Base-by-base conservation (phyloP, 2,329 filamentous ascomycete genomes). In the Dendryphion nanum region DNA sequence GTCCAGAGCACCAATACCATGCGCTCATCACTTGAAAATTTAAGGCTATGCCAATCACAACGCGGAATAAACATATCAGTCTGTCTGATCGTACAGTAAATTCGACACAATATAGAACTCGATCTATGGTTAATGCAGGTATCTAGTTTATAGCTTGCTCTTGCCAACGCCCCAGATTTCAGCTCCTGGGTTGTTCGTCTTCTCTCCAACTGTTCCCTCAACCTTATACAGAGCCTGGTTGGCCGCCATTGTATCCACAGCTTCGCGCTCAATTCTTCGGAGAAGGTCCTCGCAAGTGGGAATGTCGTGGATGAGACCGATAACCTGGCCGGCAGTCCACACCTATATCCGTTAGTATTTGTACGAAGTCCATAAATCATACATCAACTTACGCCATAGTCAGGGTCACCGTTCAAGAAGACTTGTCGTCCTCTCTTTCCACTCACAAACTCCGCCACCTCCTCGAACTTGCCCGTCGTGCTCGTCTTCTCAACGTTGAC, bases 261-360 rank as follows among this genome's bases (percentile, higher is more conserved):
- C 70, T 38, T 74, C 71, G 15, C 50, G 54, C 53, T 75, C 72
- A 41, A 75, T 74, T 14, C 72, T 61, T 21, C 45, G 57, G 4
- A 75, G 47, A 13, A 75, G 63, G 30, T 64, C 70, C 23, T 63
- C 63, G 48, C 73, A 75, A 1, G 70, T 72, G 1, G 72, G 72
- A 21, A 75, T 71, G 41, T 75, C 72, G 41, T 76, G 70, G 44
- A 76, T 76, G 12, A 76, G 57, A 6, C 73, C 73, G 33, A 98
- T 95, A 51, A 97, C 91, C 65, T 96, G 91, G 8, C 93, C 93
- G 6, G 91, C 89, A 15, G 93, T 97, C 93, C 93, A 98, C 26
- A 96, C 86, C 86, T 91, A 54, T n/a, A 26, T n/a, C 16, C 34
- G 49, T 51, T 40, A 45, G 23, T n/a, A 30, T 44, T 34, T 44